Percentiles rank a stretch among this genome's conserved stretches.
These are phyloP conservation scores for Nidula microcarpa DNA, from an alignment of 768 basidiomycete genomes.

Conservation along the genomic window DNA sequence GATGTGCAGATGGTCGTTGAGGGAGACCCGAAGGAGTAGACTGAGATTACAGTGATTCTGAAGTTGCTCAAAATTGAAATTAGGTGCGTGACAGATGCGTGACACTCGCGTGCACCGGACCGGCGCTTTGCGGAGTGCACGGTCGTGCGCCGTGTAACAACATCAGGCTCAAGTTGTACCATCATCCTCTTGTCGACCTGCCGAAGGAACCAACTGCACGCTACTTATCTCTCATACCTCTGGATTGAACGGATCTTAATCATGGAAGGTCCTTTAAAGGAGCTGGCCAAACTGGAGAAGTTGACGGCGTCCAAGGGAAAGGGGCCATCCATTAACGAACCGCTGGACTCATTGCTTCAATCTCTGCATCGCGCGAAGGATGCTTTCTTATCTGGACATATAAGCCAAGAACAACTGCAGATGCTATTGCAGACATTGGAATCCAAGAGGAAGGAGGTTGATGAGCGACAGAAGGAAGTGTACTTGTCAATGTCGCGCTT, in stretches of 20 bases:
- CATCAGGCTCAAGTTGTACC: no score
- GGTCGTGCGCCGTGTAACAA: no score
- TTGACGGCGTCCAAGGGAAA: constrained; percentile 54
- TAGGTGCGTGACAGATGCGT: no score
- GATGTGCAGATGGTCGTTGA: background rate
- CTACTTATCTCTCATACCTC: background rate
- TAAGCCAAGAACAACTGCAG: constrained; percentile 45
- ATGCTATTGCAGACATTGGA: constrained; percentile 60
- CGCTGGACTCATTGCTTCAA: constrained; percentile 62
- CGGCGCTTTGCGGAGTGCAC: no score
- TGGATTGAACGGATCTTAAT: background rate
- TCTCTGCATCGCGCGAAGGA: constrained; percentile 56
- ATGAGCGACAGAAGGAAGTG: constrained; percentile 86
- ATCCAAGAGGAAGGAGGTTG: constrained; percentile 75
- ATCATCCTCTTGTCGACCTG: no score
- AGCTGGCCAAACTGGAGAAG: constrained; percentile 74
- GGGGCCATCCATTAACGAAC: constrained; percentile 48
- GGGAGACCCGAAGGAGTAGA: no score
- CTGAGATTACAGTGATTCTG: no score
- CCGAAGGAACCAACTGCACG: no score
- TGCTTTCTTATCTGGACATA: constrained; percentile 42
- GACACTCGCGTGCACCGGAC: no score
- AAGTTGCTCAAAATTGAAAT: no score
- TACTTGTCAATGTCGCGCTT: constrained; percentile 73
- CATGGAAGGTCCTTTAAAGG: constrained; percentile 78